These are phyloP conservation scores for Zygnema circumcarinatum DNA, from an alignment of 139 green algal species.

Conservation along the genomic window DNA sequence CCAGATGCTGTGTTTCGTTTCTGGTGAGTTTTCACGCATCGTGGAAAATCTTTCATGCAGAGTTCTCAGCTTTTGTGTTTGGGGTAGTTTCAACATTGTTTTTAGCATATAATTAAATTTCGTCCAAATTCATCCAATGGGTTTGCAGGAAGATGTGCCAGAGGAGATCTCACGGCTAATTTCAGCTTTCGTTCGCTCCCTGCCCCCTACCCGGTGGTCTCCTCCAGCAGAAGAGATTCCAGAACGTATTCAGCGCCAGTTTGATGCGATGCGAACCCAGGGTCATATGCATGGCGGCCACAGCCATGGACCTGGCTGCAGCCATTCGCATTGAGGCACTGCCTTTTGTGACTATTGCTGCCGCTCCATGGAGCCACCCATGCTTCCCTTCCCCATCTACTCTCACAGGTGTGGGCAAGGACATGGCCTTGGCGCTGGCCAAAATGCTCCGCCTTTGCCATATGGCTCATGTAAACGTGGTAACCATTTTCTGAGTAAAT, in stretches of 20 bases:
- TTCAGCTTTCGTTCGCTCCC: not conserved
- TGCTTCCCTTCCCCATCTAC: not conserved
- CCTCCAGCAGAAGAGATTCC: not conserved
- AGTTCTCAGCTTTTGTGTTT: no score
- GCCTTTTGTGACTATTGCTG: not conserved
- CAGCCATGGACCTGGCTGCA: not conserved
- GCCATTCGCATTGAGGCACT: not conserved
- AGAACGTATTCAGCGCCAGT: not conserved
- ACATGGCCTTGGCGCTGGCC: no score
- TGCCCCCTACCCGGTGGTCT: not conserved
- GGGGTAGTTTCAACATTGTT: no score
- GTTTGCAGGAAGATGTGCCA: not conserved
- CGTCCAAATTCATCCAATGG: no score
- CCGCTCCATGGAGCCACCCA: not conserved
- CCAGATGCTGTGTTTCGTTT: no score
- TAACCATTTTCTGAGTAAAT: no score
- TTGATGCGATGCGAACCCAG: not conserved
- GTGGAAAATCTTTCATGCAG: no score
- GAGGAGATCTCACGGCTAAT: not conserved
- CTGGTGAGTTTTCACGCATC: no score
- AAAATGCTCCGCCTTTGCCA: no score
- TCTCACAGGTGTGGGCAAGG: not conserved
- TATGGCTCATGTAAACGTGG: no score
- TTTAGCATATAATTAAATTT: no score
- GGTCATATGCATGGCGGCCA: not conserved